phyloP scores from a whole-genome alignment of 192 early-diverging fungal species.

The Gigaspora rosea region DNA sequence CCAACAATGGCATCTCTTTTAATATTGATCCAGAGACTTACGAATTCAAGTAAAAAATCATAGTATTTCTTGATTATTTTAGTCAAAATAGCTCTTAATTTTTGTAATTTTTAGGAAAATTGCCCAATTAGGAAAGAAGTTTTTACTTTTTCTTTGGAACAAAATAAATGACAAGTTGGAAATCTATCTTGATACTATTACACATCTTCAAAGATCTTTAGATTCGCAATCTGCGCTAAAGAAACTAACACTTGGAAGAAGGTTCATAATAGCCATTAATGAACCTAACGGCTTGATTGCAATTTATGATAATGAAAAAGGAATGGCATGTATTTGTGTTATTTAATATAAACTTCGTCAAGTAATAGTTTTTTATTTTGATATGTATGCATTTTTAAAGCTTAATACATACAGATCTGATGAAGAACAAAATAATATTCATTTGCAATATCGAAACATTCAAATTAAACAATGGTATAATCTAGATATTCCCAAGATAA shows the following conservation, averaged over 20 bases:
- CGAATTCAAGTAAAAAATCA: background rate
- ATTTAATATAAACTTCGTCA: background rate
- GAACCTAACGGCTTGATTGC: constrained; percentile 33
- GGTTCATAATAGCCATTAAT: constrained; percentile 22
- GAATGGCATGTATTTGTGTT: background rate
- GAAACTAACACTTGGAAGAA: background rate
- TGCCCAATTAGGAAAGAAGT: constrained; percentile 22
- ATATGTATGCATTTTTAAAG: background rate
- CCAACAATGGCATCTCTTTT: background rate
- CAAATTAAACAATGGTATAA: constrained; percentile 28
- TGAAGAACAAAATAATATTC: constrained; percentile 1
- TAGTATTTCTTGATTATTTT: background rate
- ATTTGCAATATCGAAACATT: constrained; percentile 28
- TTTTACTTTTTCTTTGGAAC: constrained; percentile 18
- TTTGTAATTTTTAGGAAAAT: background rate
- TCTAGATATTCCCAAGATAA: constrained; percentile 2
- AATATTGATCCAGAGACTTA: constrained; percentile 10
- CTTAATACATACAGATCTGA: constrained; percentile 27
- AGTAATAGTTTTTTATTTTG: background rate
- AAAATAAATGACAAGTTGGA: background rate
- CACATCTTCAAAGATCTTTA: background rate
- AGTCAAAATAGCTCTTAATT: background rate
- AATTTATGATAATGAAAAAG: constrained; percentile 25
- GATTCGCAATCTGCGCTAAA: background rate
- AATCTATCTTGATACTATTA: constrained; percentile 10